A percentile compares a stretch with the other conserved stretches of the same genome.
Conservation (phyloP, 73 alveolate genomes). For the Symbiodinium natans region DNA sequence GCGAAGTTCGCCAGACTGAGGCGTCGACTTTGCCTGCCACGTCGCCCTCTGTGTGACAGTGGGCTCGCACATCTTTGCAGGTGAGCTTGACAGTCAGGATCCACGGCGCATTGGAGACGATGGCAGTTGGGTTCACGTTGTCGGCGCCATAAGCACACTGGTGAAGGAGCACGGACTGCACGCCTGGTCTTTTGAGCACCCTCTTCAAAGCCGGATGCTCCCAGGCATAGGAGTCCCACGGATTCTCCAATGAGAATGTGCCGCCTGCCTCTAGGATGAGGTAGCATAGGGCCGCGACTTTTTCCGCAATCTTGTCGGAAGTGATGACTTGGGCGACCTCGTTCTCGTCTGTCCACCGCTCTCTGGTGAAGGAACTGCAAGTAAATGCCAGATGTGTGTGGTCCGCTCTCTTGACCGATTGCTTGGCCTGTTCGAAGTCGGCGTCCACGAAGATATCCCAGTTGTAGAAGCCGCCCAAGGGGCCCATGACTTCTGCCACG, state of each 20-base stretch:
- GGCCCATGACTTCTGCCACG: background rate
- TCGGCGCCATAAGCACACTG: conserved; percentile 36
- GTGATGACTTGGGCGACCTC: no score
- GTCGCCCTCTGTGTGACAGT: background rate
- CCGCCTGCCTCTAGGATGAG: background rate
- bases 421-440: background rate
- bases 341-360: background rate
- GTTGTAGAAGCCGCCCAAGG: background rate
- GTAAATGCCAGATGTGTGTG: background rate
- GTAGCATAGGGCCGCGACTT: background rate
- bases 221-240: conserved; percentile 39
- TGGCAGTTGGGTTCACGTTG: background rate
- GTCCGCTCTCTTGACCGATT: background rate
- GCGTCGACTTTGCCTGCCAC: background rate
- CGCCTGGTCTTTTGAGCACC: background rate
- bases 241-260: conserved; percentile 10
- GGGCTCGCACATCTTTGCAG: background rate
- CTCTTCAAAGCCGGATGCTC: background rate
- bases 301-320: background rate
- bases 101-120: background rate
- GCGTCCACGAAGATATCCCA: conserved; percentile 10
- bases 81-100: background rate
- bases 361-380: background rate
- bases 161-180: background rate
- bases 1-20: conserved; percentile 25